These are phyloP conservation scores for Patellaria atrata DNA, from an alignment of 495 filamentous ascomycete genomes.

Conservation along the genomic window DNA sequence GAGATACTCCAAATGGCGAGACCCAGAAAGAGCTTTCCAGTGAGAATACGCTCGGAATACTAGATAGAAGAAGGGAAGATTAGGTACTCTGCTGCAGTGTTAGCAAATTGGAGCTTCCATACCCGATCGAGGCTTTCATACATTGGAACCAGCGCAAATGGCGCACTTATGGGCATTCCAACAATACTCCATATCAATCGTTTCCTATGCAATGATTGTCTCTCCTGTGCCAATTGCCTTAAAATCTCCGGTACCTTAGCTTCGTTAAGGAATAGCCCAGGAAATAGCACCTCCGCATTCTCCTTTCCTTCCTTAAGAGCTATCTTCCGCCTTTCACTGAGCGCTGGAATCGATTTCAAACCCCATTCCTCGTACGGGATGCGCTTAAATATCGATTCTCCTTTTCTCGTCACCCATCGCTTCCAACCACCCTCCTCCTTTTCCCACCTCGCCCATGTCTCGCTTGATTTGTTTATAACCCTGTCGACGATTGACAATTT, in stretches of 20 bases:
- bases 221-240: conserved; percentile 54
- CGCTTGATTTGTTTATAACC: conserved; percentile 49
- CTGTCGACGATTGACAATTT: conserved; percentile 46
- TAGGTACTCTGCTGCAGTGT: conserved; percentile 51
- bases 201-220: conserved; percentile 59
- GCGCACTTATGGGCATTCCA: conserved; percentile 70
- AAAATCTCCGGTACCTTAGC: conserved; percentile 47
- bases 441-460: conserved; percentile 78
- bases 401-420: conserved; percentile 66
- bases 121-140: conserved; percentile 31
- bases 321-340: conserved; percentile 49
- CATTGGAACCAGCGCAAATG: conserved; percentile 72
- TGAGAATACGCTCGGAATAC: conserved; percentile 64
- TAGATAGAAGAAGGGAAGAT: conserved; percentile 96
- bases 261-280: conserved; percentile 48
- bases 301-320: conserved; percentile 48
- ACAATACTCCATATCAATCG: conserved; percentile 67
- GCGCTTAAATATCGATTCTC: conserved; percentile 68
- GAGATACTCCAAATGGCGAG: conserved; percentile 71
- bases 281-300: conserved; percentile 66
- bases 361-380: conserved; percentile 98
- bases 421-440: conserved; percentile 56
- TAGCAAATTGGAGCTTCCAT: background rate
- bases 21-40: conserved; percentile 66
- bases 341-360: conserved; percentile 80